Conservation (phyloP, 2,329 filamentous ascomycete genomes). For the Ceratocystiopsis minuta region DNA sequence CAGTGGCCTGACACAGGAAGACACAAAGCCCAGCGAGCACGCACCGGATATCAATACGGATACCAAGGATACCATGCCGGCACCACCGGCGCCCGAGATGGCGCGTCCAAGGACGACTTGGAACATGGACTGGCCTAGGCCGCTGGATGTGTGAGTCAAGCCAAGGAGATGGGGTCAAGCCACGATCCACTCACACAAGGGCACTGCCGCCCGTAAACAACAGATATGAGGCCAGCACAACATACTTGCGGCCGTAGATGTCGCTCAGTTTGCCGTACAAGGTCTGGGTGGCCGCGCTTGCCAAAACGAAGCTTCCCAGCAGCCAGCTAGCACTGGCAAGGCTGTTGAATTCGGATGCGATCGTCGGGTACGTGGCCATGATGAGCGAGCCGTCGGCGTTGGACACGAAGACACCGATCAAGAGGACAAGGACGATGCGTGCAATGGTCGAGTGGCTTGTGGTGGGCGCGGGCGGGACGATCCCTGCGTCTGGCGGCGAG, state of each 20-base stretch:
- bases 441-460: too few species aligned
- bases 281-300: constrained; percentile 31
- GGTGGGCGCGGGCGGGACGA: too few species aligned
- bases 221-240: constrained; percentile 30
- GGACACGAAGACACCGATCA: constrained; percentile 41
- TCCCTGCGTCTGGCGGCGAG: too few species aligned
- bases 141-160: too few species aligned
- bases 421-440: constrained; percentile 6
- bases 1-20: too few species aligned
- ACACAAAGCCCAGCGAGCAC: too few species aligned
- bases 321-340: constrained; percentile 40
- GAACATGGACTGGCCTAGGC: constrained; percentile 26
- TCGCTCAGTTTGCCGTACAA: constrained; percentile 39
- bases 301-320: constrained; percentile 32
- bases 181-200: constrained; percentile 19
- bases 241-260: constrained; percentile 35
- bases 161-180: too few species aligned
- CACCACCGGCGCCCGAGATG: constrained; percentile 32
- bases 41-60: constrained; percentile 33
- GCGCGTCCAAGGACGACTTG: constrained; percentile 31
- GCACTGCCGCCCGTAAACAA: constrained; percentile 27
- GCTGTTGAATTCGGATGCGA: constrained; percentile 41
- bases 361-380: constrained; percentile 44
- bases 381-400: constrained; percentile 49
- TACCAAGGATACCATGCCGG: constrained; percentile 31